A percentile compares a stretch with the other conserved stretches of the same genome.
Conservation (phyloP, 148 eudicot genomes). For the Camellia sinensis region DNA sequence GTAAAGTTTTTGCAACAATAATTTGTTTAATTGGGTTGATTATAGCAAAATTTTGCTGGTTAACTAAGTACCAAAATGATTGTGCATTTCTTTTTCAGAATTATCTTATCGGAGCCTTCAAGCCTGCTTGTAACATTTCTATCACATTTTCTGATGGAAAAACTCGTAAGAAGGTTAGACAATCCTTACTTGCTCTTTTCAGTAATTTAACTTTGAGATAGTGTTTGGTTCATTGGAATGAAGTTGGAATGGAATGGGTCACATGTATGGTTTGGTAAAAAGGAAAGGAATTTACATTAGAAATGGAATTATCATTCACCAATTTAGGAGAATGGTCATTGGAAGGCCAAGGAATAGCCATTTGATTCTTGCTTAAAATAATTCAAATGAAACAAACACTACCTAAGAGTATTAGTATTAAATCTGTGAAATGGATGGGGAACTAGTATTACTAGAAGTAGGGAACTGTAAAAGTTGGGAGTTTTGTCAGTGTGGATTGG, state of each 20-base stretch:
- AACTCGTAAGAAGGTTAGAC: slow-evolving; percentile 75
- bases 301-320: too few species aligned
- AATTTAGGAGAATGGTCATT: too few species aligned
- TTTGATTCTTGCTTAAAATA: too few species aligned
- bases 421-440: background rate
- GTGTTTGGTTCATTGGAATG: too few species aligned
- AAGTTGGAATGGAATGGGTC: too few species aligned
- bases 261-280: too few species aligned
- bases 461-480: background rate
- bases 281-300: too few species aligned
- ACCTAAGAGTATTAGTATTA: background rate
- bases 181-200: background rate
- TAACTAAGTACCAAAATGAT: background rate
- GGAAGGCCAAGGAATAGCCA: too few species aligned
- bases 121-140: slow-evolving; percentile 82
- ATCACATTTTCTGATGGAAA: slow-evolving; percentile 73
- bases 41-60: background rate
- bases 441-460: background rate
- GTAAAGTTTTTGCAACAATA: slow-evolving; percentile 9
- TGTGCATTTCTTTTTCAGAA: slow-evolving; percentile 42
- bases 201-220: background rate
- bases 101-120: slow-evolving; percentile 90
- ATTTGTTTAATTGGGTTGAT: background rate
- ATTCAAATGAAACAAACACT: too few species aligned
- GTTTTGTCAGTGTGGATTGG: background rate